phyloP scores from a whole-genome alignment of 2,329 filamentous ascomycete species.

The Fusarium sp. region DNA sequence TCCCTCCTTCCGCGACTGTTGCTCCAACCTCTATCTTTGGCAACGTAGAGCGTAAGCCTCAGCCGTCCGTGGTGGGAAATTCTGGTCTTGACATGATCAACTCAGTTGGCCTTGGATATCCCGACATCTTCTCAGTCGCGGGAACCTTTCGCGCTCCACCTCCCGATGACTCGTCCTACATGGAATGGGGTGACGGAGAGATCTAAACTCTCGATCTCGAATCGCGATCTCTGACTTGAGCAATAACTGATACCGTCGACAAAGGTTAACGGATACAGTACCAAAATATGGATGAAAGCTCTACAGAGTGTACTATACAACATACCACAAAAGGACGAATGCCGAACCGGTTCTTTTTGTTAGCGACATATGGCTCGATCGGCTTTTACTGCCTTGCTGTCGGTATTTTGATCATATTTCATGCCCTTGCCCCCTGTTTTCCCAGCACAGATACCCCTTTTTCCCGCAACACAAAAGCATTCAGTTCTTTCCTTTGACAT shows the following conservation, averaged over 20 bases:
- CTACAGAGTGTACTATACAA: slow-evolving; percentile 17
- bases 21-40: slow-evolving; percentile 36
- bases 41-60: slow-evolving; percentile 30
- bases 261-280: neutral
- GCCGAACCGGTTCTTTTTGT: slow-evolving; percentile 7
- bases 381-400: slow-evolving; percentile 1
- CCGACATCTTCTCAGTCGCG: neutral
- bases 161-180: slow-evolving; percentile 17
- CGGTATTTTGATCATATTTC: slow-evolving; percentile 1
- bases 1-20: neutral
- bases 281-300: neutral
- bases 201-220: slow-evolving; percentile 36
- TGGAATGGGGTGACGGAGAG: slow-evolving; percentile 49
- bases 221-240: neutral
- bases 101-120: neutral
- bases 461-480: neutral
- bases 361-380: slow-evolving; percentile 5
- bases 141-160: neutral
- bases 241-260: neutral
- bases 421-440: neutral
- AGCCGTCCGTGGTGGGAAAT: neutral
- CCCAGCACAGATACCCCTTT: slow-evolving; percentile 25
- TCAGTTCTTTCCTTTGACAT: neutral
- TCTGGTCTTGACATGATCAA: slow-evolving; percentile 2
- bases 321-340: neutral